Percentiles rank a stretch among this genome's conserved stretches.
phyloP scores from a whole-genome alignment of 2,329 filamentous ascomycete genomes.

The Coniochaeta sp. region DNA sequence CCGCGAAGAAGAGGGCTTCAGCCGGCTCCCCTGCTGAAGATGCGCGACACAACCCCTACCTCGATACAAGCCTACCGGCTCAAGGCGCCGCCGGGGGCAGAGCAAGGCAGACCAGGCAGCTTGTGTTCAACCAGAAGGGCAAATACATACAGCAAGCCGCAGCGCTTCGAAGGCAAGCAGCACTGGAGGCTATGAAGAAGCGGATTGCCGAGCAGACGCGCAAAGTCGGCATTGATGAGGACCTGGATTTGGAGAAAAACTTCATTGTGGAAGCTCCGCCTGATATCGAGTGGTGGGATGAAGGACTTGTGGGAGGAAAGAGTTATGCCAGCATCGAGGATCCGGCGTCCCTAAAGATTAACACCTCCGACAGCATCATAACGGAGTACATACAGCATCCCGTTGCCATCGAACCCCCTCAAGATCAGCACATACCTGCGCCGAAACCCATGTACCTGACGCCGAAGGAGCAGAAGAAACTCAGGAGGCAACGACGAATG shows the following conservation, averaged over 20 bases:
- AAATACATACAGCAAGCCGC: conserved; percentile 96
- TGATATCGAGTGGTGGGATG: conserved; percentile 96
- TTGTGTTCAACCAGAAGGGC: conserved; percentile 90
- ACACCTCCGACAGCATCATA: conserved; percentile 75
- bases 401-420: conserved; percentile 81
- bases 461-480: conserved; percentile 81
- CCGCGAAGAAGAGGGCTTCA: conserved; percentile 26
- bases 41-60: conserved; percentile 65
- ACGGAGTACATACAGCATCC: conserved; percentile 91
- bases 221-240: conserved; percentile 91
- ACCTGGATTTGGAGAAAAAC: conserved; percentile 79
- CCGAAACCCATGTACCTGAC: conserved; percentile 92
- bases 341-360: conserved; percentile 61
- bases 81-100: conserved; percentile 48
- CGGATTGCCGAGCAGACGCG: conserved; percentile 80
- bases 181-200: conserved; percentile 90
- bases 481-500: conserved; percentile 83
- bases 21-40: conserved; percentile 21
- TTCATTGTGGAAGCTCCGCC: conserved; percentile 81
- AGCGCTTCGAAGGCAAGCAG: conserved; percentile 78
- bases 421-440: conserved; percentile 72
- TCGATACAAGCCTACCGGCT: conserved; percentile 59
- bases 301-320: conserved; percentile 69
- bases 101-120: conserved; percentile 62
- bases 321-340: conserved; percentile 67